Evolutionary conservation across 1,284 basidiomycete genomes (phyloP).

Genomic region (Wolfiporia cocos): DNA sequence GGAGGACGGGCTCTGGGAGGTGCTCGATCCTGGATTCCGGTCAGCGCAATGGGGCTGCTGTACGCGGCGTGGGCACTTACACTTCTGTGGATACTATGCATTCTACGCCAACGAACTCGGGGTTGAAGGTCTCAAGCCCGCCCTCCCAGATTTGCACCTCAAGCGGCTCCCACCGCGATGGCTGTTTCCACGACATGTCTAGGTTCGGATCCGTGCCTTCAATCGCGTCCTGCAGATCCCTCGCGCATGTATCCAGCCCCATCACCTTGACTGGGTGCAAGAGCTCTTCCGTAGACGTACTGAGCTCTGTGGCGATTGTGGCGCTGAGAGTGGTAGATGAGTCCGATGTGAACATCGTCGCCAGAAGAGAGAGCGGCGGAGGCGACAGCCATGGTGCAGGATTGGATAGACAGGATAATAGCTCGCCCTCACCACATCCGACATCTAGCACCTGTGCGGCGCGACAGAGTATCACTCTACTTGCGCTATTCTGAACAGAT

Average conservation of each 20-base stretch:
- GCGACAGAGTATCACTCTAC: not conserved
- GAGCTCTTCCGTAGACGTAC: slow-evolving; percentile 39
- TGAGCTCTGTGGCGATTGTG: not conserved
- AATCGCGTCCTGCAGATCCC: slow-evolving; percentile 47
- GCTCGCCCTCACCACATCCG: slow-evolving; percentile 74
- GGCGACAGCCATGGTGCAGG: slow-evolving; percentile 59
- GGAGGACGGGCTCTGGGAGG: slow-evolving; percentile 63
- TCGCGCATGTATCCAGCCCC: slow-evolving; percentile 59
- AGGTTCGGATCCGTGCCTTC: slow-evolving; percentile 34
- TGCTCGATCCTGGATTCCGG: slow-evolving; percentile 73
- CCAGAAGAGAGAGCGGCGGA: slow-evolving; percentile 8
- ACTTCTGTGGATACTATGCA: slow-evolving; percentile 88
- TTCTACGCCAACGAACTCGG: slow-evolving; percentile 68
- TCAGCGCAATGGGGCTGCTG: not conserved
- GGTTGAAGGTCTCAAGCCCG: slow-evolving; percentile 71
- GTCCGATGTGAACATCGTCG: not conserved
- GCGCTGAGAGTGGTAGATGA: not conserved
- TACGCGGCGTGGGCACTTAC: slow-evolving; percentile 36
- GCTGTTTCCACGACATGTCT: slow-evolving; percentile 10
- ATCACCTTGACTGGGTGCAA: slow-evolving; percentile 54
- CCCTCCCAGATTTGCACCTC: slow-evolving; percentile 79
- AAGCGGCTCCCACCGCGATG: slow-evolving; percentile 68
- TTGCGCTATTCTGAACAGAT: too few relatives aligned
- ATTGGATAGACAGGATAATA: slow-evolving; percentile 64
- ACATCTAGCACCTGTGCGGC: slow-evolving; percentile 71